Evolutionary conservation across 208 protist genomes (phyloP).

Genomic region (Lotmaria passim): DNA sequence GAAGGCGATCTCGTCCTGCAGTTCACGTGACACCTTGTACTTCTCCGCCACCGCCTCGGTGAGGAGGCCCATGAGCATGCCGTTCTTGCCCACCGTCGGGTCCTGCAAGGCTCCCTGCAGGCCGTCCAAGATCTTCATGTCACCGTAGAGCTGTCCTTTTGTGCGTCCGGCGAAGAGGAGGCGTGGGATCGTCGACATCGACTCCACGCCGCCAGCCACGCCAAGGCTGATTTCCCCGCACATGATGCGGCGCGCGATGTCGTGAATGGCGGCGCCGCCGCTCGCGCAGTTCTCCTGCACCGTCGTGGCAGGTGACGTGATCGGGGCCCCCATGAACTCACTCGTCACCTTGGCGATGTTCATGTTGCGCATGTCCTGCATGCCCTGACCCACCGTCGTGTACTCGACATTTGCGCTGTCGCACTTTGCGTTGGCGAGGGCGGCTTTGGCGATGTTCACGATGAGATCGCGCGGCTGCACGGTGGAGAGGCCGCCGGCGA

Average conservation of each 20-base stretch:
- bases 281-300: slow-evolving; percentile 74
- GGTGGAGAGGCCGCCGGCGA: slow-evolving; percentile 49
- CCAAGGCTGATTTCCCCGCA: slow-evolving; percentile 61
- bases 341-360: slow-evolving; percentile 59
- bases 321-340: slow-evolving; percentile 43
- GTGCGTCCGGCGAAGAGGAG: slow-evolving; percentile 53
- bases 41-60: slow-evolving; percentile 87
- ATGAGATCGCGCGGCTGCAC: slow-evolving; percentile 40
- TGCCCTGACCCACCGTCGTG: slow-evolving; percentile 47
- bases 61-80: slow-evolving; percentile 65
- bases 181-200: slow-evolving; percentile 67
- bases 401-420: slow-evolving; percentile 61
- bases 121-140: slow-evolving; percentile 57
- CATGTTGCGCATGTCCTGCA: slow-evolving; percentile 63
- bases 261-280: slow-evolving; percentile 67
- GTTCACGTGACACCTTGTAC: slow-evolving; percentile 85
- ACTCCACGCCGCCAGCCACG: slow-evolving; percentile 64
- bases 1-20: slow-evolving; percentile 93
- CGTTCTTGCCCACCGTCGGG: slow-evolving; percentile 53
- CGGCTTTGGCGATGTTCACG: slow-evolving; percentile 37
- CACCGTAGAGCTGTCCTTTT: slow-evolving; percentile 62
- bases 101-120: slow-evolving; percentile 57
- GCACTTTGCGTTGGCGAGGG: slow-evolving; percentile 46
- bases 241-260: slow-evolving; percentile 52
- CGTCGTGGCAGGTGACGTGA: slow-evolving; percentile 57